Evolutionary conservation across 2,329 filamentous ascomycete genomes (phyloP), one percentile per base, ranked within the genome.

Genomic region (Fusarium multiceps): DNA sequence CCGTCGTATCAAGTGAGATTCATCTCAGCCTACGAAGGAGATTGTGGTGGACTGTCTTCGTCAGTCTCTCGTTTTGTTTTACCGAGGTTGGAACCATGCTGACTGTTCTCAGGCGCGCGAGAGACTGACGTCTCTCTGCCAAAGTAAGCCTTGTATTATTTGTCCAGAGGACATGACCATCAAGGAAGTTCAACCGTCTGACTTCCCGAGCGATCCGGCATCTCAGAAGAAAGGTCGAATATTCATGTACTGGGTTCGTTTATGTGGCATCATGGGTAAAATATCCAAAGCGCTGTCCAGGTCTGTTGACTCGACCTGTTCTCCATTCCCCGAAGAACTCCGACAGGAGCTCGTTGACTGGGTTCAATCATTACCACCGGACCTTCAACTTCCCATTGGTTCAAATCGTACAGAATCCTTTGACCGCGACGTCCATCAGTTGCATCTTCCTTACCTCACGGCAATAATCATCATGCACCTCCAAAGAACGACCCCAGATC

Each of bases 111-210:
- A 73, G 71, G 70, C 71, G 12, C 70, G 71, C 21, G 71, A 73
- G 23, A 50, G 71, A n/a, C 47, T 73, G 4, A 83, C 82, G 1
- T 77, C 81, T 4, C 71, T 83, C 1, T 83, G 81, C 43, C 82
- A 83, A 71, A 80, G 79, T 49, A 81, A 81, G 32, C 82, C 82
- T 12, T 80, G 78, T 53, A 80, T 82, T 27, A 83, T 83, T 45
- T 78, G 81, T 50, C 80, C 80, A 6, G 75, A 77, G 21, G 82
- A 83, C 60, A 82, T 80, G 63, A 81, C 77, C 18, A 78, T 83
- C 14, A 59, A 74, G 7, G 79, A 81, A 47, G 78, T 79, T 7
- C 77, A 79, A 4, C 67, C 80, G 0, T 71, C 75, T 0, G 82
- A 83, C 55, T 83, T 83, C 45, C 76, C 81, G 1, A 69, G 72